A percentile compares a stretch with the other conserved stretches of the same genome.
phyloP scores from a whole-genome alignment of 2,329 filamentous ascomycete species.

The Drechslera avenae region DNA sequence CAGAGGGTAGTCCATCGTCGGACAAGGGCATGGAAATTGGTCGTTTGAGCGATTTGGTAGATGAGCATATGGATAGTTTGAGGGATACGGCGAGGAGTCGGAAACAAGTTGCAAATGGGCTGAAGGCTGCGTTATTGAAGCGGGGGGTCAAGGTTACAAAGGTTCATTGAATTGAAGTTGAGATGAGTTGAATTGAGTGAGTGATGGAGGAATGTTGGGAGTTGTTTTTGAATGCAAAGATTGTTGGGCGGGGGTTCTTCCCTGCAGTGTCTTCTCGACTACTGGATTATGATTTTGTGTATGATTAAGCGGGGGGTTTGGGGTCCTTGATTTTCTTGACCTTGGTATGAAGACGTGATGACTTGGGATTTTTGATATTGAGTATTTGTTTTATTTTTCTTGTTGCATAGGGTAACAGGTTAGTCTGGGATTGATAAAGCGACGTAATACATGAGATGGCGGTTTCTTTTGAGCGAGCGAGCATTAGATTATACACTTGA shows the following conservation, averaged over 20 bases:
- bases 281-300: slow-evolving; percentile 22
- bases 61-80: slow-evolving; percentile 47
- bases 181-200: not conserved
- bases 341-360: not conserved
- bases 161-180: slow-evolving; percentile 13
- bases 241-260: no score
- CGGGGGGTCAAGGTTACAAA: slow-evolving; percentile 39
- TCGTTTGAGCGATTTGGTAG: slow-evolving; percentile 49
- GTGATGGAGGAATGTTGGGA: no score
- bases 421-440: no score
- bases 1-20: slow-evolving; percentile 32
- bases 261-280: no score
- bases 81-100: slow-evolving; percentile 43
- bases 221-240: no score
- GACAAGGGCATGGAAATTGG: slow-evolving; percentile 35
- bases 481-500: no score
- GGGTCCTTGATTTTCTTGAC: no score
- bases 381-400: no score
- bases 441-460: no score
- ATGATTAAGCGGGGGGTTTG: slow-evolving; percentile 22
- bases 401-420: no score
- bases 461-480: no score
- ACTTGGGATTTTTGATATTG: slow-evolving; percentile 20
- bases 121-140: slow-evolving; percentile 46
- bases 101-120: slow-evolving; percentile 45